Evolutionary conservation across 495 filamentous ascomycete genomes (phyloP).

Genomic region (Tuber magnatum): DNA sequence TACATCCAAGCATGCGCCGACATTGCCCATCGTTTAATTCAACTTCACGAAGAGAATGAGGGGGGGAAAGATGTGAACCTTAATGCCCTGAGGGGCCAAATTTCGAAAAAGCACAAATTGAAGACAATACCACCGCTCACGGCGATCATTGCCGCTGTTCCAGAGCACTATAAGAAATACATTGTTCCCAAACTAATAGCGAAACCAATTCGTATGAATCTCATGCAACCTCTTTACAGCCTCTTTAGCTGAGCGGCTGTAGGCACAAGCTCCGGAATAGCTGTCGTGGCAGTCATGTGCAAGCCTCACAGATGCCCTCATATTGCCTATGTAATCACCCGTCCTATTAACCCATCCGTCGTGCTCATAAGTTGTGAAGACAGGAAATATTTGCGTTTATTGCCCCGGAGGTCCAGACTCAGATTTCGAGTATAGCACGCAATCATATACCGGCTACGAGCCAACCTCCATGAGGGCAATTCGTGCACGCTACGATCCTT

Average conservation of each 20-base stretch:
- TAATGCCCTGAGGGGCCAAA: conserved; percentile 76
- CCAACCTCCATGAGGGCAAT: conserved; percentile 98
- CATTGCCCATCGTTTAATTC: conserved; percentile 84
- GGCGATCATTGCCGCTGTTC: conserved; percentile 93
- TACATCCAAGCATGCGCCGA: conserved; percentile 91
- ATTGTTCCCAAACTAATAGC: conserved; percentile 91
- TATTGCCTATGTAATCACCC: conserved; percentile 60
- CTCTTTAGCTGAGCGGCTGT: conserved; percentile 28
- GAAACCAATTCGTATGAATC: conserved; percentile 75
- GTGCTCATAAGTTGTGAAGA: conserved; percentile 44
- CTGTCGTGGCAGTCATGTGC: conserved; percentile 99
- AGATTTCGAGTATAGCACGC: conserved; percentile 97
- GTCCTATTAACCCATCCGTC: background rate
- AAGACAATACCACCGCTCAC: conserved; percentile 81
- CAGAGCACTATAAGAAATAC: conserved; percentile 99
- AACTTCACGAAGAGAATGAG: conserved; percentile 78
- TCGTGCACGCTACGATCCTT: conserved; percentile 92
- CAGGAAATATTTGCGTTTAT: conserved; percentile 98
- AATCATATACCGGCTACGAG: conserved; percentile 97
- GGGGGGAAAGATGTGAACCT: conserved; percentile 79
- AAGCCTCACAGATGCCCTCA: conserved; percentile 97
- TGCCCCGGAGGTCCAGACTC: conserved; percentile 95
- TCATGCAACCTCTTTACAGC: conserved; percentile 10
- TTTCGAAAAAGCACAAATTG: conserved; percentile 84
- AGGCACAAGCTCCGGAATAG: conserved; percentile 91